Evolutionary conservation across 2,329 filamentous ascomycete species (phyloP), one percentile per base, ranked within the genome.

Genomic region (Cordyceps cicadae): DNA sequence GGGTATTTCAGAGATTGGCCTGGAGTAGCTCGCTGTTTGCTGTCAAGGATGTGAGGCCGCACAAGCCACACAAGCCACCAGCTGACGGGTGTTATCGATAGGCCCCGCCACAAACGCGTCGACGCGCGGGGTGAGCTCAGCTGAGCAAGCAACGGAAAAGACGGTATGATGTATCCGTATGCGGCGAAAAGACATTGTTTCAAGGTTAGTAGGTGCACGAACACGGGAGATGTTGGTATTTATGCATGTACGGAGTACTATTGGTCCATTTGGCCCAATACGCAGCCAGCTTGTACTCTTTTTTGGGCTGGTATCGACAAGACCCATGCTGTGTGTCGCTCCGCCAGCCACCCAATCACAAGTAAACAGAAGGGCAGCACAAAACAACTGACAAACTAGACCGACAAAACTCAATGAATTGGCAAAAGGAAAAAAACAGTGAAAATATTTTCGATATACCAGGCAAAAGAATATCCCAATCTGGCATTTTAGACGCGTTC

Each of bases 31-130:
- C 17, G 17, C 54, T 57, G 5, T 29, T 29, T 29, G 29, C 29
- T 29, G 29, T 29, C 5, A 29, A 29, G 29, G 29, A 1, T 29
- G 29, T 29, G 54, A 37, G 29, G 45, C 37, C 51, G 34, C 21
- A 39, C 6, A 2, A 19, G 21, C 24, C 24, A 4, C 24, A 24
- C 24, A 24, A 29, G 29, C 29, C 29, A 29, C 29, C 3, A 29
- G 29, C 29, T 8, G 29, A 8, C 29, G 29, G 29, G 9, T 14
- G 34, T 61, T 61, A 61, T 61, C 59, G 59, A 61, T 61, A 57
- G 26, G 53, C 59, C 59, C 59, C 59, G 59, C 59, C 59, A 57
- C 37, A 52, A 37, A 61, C 59, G 59, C 59, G 59, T 60, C 51
- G 29, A 54, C 58, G 48, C 59, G 59, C 59, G 59, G 59, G 53